Conservation (phyloP, 352 stramenopile genomes). For the Globisporangium takayamanum region DNA sequence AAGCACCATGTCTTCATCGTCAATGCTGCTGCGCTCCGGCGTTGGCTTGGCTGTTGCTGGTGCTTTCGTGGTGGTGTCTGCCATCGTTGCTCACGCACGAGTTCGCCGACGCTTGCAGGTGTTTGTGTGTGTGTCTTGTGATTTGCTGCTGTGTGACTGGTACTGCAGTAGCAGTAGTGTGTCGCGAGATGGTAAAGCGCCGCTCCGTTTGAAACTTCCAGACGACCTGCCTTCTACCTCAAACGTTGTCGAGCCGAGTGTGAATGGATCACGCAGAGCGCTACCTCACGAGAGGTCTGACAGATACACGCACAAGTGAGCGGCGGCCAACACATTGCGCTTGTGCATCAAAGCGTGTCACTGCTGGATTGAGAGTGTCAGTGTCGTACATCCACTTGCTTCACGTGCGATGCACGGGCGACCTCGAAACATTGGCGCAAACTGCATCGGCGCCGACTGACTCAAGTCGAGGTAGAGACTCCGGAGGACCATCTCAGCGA, state of each 20-base stretch:
- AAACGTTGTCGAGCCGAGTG: too few relatives aligned
- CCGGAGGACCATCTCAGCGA: conserved; percentile 33
- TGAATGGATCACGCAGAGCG: too few relatives aligned
- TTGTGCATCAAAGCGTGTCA: not conserved
- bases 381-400: conserved; percentile 9
- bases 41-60: not conserved
- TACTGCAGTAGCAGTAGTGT: not conserved
- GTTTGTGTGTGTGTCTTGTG: not conserved
- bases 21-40: not conserved
- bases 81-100: not conserved
- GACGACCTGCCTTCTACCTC: too few relatives aligned
- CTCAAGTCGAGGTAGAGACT: conserved; percentile 45
- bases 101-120: not conserved
- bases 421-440: not conserved
- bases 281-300: too few relatives aligned
- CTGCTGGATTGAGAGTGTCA: not conserved
- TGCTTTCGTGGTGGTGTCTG: not conserved
- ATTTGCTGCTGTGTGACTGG: not conserved
- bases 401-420: conserved; percentile 5
- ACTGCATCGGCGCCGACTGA: conserved; percentile 6
- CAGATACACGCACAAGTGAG: too few relatives aligned
- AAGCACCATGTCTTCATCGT: conserved; percentile 10
- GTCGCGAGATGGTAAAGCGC: too few relatives aligned
- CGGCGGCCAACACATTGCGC: too few relatives aligned
- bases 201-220: too few relatives aligned